A percentile compares a stretch with the other conserved stretches of the same genome.
Conservation (phyloP, 106 monocot species). For the Platanthera zijinensis region DNA sequence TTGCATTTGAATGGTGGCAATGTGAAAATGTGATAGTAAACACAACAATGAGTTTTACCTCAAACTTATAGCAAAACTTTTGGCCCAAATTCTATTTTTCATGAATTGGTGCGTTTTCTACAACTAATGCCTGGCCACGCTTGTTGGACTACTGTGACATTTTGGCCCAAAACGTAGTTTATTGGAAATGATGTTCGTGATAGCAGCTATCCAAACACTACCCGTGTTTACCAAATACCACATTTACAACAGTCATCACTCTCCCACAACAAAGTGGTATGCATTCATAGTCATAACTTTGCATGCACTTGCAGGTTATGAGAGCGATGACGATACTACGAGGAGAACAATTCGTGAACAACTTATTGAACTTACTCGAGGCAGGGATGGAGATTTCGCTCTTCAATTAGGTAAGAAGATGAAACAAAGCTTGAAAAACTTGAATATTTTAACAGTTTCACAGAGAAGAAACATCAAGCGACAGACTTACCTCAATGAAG, state of each 20-base stretch:
- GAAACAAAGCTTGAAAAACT: conserved; percentile 21
- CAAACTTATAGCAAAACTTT: neutral
- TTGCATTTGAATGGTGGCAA: too few species aligned
- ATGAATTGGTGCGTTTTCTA: too few species aligned
- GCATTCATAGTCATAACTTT: neutral
- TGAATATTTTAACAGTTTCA: conserved; percentile 43
- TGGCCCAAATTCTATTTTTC: neutral
- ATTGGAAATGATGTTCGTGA: too few species aligned
- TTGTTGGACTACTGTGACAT: too few species aligned
- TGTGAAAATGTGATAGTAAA: conserved; percentile 16
- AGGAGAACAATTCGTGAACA: conserved; percentile 64
- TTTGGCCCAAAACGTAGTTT: too few species aligned
- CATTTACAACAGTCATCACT: neutral
- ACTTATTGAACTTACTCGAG: conserved; percentile 44
- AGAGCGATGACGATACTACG: conserved; percentile 12
- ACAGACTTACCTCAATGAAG: conserved; percentile 73
- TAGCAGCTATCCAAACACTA: too few species aligned
- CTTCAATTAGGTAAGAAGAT: conserved; percentile 67
- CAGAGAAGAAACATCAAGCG: conserved; percentile 97
- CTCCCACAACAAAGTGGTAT: neutral
- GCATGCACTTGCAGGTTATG: conserved; percentile 25
- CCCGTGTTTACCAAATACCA: too few species aligned
- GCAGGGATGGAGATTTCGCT: conserved; percentile 57
- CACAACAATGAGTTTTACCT: neutral
- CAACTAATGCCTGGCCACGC: too few species aligned